Evolutionary conservation across 2,329 filamentous ascomycete species (phyloP), one percentile per base, ranked within the genome.

Genomic region (Colletotrichum tabaci): DNA sequence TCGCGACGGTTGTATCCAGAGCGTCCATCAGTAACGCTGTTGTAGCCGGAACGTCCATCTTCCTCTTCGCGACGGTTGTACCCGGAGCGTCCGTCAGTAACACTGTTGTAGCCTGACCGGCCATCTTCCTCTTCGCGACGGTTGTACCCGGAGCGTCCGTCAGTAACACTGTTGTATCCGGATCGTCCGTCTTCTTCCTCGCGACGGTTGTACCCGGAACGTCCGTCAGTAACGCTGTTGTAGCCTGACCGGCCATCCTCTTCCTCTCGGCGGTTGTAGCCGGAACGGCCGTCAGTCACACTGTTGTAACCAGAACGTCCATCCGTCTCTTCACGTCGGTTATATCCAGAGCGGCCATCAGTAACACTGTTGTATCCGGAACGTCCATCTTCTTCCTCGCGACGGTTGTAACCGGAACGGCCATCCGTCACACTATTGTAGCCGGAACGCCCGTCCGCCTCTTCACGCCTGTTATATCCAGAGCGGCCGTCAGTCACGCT

Each of bases 341-440:
- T 26, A 3, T 26, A 26, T 4, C 26, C 26, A 4, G 26, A 26
- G 4, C 26, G 26, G 3, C 26, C 26, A 1, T 26, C 26, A 26
- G 26, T 26, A 4, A 57, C 26, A 13, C 23, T 56, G 26, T 65
- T 56, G 30, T 57, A 56, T 2, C 62, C 62, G 1, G 62, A 65
- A 2, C 40, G 42, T 1, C 52, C 52, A 4, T 47, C 50, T 6
- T 12, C n/a, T 18, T 65, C 26, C 4, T 26, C 26, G 1, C 26
- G 26, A 1, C n/a, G 55, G 18, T 56, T 56, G 35, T 56, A 56
- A 6, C 53, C 53, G 8, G 53, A 56, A n/a, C 26, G 26, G 26
- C 26, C 26, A 30, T 40, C 30, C 18, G 7, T 35, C n/a, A 3
- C 30, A 2, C 30, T 30, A 35, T 52, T 62, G 35, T 52, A 62